Conservation (phyloP, 345 rosid species). For the Pistacia vera region DNA sequence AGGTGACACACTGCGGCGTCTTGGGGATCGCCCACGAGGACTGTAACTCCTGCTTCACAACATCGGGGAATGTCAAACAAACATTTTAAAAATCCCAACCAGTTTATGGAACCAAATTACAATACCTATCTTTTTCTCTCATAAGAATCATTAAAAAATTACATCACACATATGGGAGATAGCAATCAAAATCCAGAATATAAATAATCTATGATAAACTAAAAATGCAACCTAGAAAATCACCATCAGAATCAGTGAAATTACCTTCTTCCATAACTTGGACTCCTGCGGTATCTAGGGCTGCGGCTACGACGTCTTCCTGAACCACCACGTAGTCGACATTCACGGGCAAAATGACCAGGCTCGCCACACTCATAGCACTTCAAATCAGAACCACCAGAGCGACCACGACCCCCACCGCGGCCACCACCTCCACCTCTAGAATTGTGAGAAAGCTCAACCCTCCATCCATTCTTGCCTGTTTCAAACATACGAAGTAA, state of each 20-base stretch:
- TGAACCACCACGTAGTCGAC: conserved; percentile 67
- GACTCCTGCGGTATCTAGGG: conserved; percentile 84
- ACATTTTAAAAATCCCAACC: background rate
- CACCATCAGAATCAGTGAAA: conserved; percentile 4
- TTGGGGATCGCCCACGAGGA: conserved; percentile 85
- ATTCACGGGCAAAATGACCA: conserved; percentile 95
- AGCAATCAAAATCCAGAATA: background rate
- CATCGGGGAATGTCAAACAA: conserved; percentile 5
- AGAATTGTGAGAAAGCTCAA: conserved; percentile 84
- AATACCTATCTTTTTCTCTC: background rate
- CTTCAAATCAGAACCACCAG: conserved; percentile 86
- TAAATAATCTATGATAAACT: background rate
- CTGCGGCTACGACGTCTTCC: conserved; percentile 85
- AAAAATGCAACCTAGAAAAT: background rate
- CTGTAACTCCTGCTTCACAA: conserved; percentile 69
- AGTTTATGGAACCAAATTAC: background rate
- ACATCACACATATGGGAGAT: background rate
- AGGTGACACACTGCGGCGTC: conserved; percentile 87
- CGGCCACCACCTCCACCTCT: conserved; percentile 64
- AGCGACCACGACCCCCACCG: conserved; percentile 71
- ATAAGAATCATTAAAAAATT: background rate
- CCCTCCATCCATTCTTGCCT: conserved; percentile 95
- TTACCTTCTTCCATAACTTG: conserved; percentile 84
- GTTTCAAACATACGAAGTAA: conserved; percentile 8
- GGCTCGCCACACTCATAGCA: conserved; percentile 93